Evolutionary conservation across 352 stramenopile genomes (phyloP).

Genomic region (Phytophthora citricola): DNA sequence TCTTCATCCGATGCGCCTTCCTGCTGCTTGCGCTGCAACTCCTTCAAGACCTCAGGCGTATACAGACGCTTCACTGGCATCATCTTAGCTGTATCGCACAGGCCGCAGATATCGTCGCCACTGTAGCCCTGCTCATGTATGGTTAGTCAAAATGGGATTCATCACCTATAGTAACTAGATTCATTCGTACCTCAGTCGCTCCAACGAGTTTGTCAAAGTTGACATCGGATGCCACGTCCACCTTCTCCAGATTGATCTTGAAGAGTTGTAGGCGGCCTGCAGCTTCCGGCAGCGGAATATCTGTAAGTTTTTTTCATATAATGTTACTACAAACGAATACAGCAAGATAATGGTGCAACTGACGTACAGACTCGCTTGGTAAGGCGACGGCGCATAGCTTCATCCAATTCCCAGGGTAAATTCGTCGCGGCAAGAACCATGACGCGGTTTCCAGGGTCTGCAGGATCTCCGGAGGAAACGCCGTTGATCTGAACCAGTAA

Average conservation of each 20-base stretch:
- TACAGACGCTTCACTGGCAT: conserved; percentile 86
- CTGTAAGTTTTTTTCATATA: conserved; percentile 8
- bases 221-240: conserved; percentile 86
- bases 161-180: background rate
- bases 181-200: conserved; percentile 56
- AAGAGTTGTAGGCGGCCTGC: conserved; percentile 73
- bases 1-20: conserved; percentile 51
- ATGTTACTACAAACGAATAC: background rate
- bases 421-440: conserved; percentile 97
- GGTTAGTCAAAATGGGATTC: conserved; percentile 2
- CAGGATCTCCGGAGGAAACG: conserved; percentile 67
- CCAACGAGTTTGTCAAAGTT: conserved; percentile 80
- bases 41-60: conserved; percentile 61
- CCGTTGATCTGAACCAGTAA: conserved; percentile 99
- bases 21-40: conserved; percentile 57
- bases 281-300: conserved; percentile 67
- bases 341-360: background rate
- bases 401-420: conserved; percentile 96
- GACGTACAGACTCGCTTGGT: conserved; percentile 94
- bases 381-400: conserved; percentile 94
- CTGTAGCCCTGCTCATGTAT: conserved; percentile 51
- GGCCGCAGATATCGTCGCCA: conserved; percentile 60
- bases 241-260: conserved; percentile 76
- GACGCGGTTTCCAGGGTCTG: conserved; percentile 54
- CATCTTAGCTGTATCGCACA: conserved; percentile 76